phyloP scores from a whole-genome alignment of 148 eudicot species.

The Agrostemma githago region DNA sequence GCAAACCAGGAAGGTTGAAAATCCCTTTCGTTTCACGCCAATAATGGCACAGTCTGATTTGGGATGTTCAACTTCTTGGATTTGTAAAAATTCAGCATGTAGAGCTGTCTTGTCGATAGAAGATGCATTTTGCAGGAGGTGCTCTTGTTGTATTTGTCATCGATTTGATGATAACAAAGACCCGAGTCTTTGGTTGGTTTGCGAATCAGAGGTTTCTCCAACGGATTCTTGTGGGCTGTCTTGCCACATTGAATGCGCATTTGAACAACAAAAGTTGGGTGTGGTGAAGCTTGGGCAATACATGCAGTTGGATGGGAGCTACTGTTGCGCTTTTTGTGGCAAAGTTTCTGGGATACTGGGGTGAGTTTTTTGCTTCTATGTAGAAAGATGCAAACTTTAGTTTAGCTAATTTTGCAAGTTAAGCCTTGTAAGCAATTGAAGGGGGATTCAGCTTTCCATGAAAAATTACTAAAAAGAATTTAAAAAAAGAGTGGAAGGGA shows the following conservation, averaged over 20 bases:
- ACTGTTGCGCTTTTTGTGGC: conserved; percentile 91
- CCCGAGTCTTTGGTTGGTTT: conserved; percentile 90
- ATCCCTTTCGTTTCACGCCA: conserved; percentile 35
- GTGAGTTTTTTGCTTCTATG: conserved; percentile 41
- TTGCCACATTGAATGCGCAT: conserved; percentile 91
- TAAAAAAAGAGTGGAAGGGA: neutral
- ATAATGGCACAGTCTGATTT: conserved; percentile 27
- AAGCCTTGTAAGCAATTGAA: neutral
- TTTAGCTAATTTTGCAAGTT: too few species aligned
- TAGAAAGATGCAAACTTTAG: neutral
- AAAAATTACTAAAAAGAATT: too few species aligned
- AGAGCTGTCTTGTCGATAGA: conserved; percentile 52
- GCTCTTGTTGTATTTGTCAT: conserved; percentile 93
- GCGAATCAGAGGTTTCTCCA: conserved; percentile 53
- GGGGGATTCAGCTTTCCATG: neutral
- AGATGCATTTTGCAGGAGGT: conserved; percentile 78
- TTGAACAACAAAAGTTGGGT: conserved; percentile 55
- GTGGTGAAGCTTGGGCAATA: conserved; percentile 69
- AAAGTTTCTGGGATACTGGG: conserved; percentile 80
- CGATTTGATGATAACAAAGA: conserved; percentile 86
- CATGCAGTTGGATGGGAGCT: conserved; percentile 86
- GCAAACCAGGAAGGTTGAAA: conserved; percentile 49
- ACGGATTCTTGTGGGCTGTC: conserved; percentile 71
- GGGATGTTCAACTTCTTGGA: conserved; percentile 40
- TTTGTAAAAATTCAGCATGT: conserved; percentile 85